Evolutionary conservation across 108 stramenopile genomes (phyloP).

Genomic region (Cylindrotheca closterium): DNA sequence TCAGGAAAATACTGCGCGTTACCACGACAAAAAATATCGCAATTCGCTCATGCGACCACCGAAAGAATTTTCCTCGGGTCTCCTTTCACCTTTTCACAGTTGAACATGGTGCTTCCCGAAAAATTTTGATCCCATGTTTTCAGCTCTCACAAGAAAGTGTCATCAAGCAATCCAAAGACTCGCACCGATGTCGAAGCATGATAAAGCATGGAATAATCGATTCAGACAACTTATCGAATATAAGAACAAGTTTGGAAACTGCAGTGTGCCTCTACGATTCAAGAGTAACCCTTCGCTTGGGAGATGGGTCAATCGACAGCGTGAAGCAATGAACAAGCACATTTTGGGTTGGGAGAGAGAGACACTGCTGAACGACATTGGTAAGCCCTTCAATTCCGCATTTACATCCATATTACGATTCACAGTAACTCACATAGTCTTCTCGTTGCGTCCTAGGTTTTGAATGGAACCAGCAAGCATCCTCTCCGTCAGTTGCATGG

Average conservation of each 20-base stretch:
- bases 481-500: not conserved
- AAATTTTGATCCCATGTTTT: not conserved
- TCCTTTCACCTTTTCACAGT: constrained; percentile 6
- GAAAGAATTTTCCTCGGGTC: constrained; percentile 11
- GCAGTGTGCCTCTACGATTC: constrained; percentile 25
- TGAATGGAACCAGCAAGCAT: not conserved
- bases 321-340: constrained; percentile 1
- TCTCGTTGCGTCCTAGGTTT: not conserved
- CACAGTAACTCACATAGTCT: no score
- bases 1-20: no score
- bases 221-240: constrained; percentile 18
- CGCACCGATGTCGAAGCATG: not conserved
- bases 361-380: not conserved
- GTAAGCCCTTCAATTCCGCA: no score
- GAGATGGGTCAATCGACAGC: constrained; percentile 44
- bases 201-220: constrained; percentile 17
- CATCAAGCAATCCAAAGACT: no score
- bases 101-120: not conserved
- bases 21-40: no score
- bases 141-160: not conserved
- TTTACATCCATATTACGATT: no score
- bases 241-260: constrained; percentile 25
- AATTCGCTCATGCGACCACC: not conserved
- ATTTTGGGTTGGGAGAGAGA: not conserved
- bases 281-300: constrained; percentile 28